These are phyloP conservation scores for Daldinia decipiens DNA, from an alignment of 495 filamentous ascomycete genomes.

Conservation along the genomic window DNA sequence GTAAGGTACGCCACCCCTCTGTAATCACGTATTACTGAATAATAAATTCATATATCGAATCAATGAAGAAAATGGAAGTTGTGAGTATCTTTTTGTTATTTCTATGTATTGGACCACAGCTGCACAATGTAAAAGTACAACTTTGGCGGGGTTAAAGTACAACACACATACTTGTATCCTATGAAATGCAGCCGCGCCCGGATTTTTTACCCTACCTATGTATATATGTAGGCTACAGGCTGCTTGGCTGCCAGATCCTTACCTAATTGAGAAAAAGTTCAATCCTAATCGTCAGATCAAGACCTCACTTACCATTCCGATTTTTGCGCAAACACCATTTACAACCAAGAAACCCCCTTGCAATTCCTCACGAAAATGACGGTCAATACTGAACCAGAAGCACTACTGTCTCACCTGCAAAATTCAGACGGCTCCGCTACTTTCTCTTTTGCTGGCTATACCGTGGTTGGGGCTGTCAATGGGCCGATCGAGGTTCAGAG, in stretches of 20 bases:
- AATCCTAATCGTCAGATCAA: conserved; percentile 25
- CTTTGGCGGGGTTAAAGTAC: conserved; percentile 19
- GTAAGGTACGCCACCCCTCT: conserved; percentile 9
- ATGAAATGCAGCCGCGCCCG: neutral
- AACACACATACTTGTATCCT: neutral
- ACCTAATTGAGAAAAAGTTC: conserved; percentile 40
- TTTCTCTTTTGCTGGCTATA: conserved; percentile 80
- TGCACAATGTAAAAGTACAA: neutral
- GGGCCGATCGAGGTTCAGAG: conserved; percentile 91
- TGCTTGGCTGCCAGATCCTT: conserved; percentile 6
- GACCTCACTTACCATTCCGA: conserved; percentile 11
- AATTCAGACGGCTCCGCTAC: conserved; percentile 89
- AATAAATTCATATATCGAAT: conserved; percentile 20
- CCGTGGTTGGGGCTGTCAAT: conserved; percentile 85
- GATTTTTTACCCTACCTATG: neutral
- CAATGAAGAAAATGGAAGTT: neutral
- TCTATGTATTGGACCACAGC: neutral
- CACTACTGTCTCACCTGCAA: conserved; percentile 66
- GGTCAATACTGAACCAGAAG: conserved; percentile 56
- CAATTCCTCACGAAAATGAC: conserved; percentile 52
- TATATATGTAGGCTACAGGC: too few relatives aligned
- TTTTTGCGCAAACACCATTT: conserved; percentile 9
- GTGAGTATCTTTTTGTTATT: neutral
- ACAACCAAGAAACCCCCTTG: conserved; percentile 3
- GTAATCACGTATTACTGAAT: conserved; percentile 21